A percentile compares a stretch with the other conserved stretches of the same genome.
These are phyloP conservation scores for Corinectria fuckeliana DNA, from an alignment of 2,329 filamentous ascomycete genomes.

Conservation along the genomic window DNA sequence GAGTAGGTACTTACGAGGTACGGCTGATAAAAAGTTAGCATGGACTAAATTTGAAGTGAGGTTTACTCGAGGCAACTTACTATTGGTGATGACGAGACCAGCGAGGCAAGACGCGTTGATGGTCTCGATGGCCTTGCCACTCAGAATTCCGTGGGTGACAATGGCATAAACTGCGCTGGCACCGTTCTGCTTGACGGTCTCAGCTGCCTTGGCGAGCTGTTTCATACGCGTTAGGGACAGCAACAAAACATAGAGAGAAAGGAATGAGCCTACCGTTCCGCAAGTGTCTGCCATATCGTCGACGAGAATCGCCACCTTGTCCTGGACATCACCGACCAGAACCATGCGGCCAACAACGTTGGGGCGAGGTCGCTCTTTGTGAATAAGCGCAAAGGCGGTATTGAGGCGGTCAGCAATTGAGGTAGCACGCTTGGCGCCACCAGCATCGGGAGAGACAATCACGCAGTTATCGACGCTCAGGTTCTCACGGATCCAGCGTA, in stretches of 20 bases:
- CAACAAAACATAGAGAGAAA: background rate
- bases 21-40: conserved; percentile 43
- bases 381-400: conserved; percentile 89
- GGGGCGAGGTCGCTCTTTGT: conserved; percentile 87
- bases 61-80: conserved; percentile 41
- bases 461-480: conserved; percentile 82
- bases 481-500: conserved; percentile 91
- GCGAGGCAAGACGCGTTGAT: conserved; percentile 79
- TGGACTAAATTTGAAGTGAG: background rate
- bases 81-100: conserved; percentile 89
- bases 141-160: conserved; percentile 92
- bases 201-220: conserved; percentile 77
- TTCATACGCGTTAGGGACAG: conserved; percentile 14
- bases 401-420: conserved; percentile 92
- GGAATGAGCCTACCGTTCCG: conserved; percentile 63
- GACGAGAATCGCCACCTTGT: conserved; percentile 93
- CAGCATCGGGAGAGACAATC: conserved; percentile 93
- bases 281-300: conserved; percentile 99
- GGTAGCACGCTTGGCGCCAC: conserved; percentile 92
- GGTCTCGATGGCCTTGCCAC: conserved; percentile 85
- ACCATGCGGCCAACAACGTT: conserved; percentile 93
- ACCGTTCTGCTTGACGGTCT: conserved; percentile 85
- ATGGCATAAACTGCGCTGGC: conserved; percentile 91
- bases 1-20: conserved; percentile 40
- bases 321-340: conserved; percentile 90